phyloP scores from a whole-genome alignment of 2,329 filamentous ascomycete genomes.

The Penicillium hesseltinei region DNA sequence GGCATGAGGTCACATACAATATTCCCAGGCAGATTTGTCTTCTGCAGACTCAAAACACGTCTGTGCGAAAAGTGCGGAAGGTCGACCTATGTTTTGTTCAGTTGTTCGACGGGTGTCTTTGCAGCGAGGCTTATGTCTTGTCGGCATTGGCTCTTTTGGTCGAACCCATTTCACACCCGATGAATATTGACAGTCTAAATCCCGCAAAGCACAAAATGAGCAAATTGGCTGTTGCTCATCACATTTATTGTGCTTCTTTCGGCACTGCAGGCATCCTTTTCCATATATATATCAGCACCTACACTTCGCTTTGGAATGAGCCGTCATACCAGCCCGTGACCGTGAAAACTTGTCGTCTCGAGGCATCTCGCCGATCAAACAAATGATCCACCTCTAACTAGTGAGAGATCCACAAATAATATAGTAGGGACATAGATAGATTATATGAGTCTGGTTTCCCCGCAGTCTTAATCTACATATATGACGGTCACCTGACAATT shows the following conservation, averaged over 20 bases:
- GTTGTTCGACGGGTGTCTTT: slow-evolving; percentile 1
- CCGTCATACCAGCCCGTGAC: slow-evolving; percentile 20
- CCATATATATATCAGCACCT: not conserved
- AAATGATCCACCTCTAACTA: not conserved
- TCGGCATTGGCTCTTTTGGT: slow-evolving; percentile 11
- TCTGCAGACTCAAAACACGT: slow-evolving; percentile 16
- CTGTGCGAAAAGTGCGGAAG: slow-evolving; percentile 6
- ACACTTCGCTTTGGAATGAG: not conserved
- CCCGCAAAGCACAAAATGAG: slow-evolving; percentile 13
- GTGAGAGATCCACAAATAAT: not conserved
- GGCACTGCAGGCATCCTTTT: slow-evolving; percentile 23
- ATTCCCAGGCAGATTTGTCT: slow-evolving; percentile 24
- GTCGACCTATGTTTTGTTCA: not conserved
- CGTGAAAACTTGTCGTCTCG: slow-evolving; percentile 16
- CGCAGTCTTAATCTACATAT: slow-evolving; percentile 12
- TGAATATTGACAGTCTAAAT: slow-evolving; percentile 17
- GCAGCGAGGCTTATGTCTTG: slow-evolving; percentile 17
- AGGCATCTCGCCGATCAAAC: slow-evolving; percentile 12
- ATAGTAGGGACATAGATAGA: not conserved
- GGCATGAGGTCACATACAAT: slow-evolving; percentile 13
- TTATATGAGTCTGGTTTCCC: slow-evolving; percentile 9
- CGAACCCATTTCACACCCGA: slow-evolving; percentile 21
- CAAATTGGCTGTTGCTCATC: slow-evolving; percentile 19
- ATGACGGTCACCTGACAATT: slow-evolving; percentile 18
- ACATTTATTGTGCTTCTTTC: slow-evolving; percentile 24